Conservation (phyloP, 1,284 basidiomycete species). For the Rhodofomes roseus region DNA sequence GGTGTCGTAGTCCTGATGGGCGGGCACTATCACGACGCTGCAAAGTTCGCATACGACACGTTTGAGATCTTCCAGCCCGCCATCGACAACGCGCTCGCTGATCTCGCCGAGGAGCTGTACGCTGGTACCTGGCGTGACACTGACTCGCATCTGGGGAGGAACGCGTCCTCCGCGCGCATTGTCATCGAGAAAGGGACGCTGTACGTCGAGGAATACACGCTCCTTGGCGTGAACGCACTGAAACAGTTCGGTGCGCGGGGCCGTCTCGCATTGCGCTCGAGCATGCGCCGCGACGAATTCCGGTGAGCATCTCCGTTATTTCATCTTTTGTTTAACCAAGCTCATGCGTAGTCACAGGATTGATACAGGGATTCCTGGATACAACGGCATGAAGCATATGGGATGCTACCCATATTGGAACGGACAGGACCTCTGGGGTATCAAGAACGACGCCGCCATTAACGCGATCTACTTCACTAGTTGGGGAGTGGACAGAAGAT, state of each 20-base stretch:
- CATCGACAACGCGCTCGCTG: slow-evolving; percentile 33
- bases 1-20: slow-evolving; percentile 44
- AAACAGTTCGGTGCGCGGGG: slow-evolving; percentile 21
- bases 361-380: slow-evolving; percentile 29
- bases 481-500: background rate
- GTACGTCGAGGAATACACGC: slow-evolving; percentile 28
- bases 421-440: slow-evolving; percentile 21
- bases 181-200: slow-evolving; percentile 31
- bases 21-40: slow-evolving; percentile 35
- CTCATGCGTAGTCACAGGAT: slow-evolving; percentile 3
- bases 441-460: slow-evolving; percentile 16
- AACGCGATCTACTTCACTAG: slow-evolving; percentile 22
- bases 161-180: slow-evolving; percentile 22
- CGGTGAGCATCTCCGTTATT: slow-evolving; percentile 19
- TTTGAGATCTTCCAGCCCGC: slow-evolving; percentile 38
- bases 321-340: too few relatives aligned
- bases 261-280: slow-evolving; percentile 33
- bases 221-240: slow-evolving; percentile 30
- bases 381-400: slow-evolving; percentile 45
- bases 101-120: slow-evolving; percentile 28
- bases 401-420: slow-evolving; percentile 24
- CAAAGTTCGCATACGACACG: slow-evolving; percentile 34
- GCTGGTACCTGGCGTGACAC: slow-evolving; percentile 32
- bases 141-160: slow-evolving; percentile 11
- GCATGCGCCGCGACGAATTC: slow-evolving; percentile 37